Conservation (phyloP, 225 moss, liverwort and hornwort genomes). For the Pseudoscleropodium purum region DNA sequence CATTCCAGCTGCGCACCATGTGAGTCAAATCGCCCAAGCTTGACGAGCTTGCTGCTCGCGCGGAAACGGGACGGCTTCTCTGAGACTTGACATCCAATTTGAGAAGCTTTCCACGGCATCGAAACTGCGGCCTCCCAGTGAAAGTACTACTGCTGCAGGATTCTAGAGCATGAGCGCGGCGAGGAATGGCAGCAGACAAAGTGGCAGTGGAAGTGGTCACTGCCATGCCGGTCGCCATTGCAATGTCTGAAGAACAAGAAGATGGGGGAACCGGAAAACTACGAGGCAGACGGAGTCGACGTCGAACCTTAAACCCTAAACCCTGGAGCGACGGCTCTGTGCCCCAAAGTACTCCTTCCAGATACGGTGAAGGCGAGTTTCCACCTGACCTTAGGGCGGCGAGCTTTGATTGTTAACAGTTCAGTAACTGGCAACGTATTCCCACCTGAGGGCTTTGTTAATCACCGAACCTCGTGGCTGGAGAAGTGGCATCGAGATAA, state of each 20-base stretch:
- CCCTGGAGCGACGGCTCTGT: not conserved
- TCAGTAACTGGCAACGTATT: too few species aligned
- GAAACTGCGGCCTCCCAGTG: not conserved
- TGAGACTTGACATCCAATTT: not conserved
- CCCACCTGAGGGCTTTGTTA: too few species aligned
- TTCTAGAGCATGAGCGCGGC: not conserved
- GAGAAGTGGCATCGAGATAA: too few species aligned
- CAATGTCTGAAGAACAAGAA: not conserved
- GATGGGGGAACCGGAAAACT: not conserved
- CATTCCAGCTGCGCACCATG: not conserved
- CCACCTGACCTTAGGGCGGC: too few species aligned
- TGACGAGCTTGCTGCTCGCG: not conserved
- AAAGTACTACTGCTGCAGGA: not conserved
- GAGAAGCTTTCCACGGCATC: not conserved
- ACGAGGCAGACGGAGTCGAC: not conserved
- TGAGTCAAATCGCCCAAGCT: constrained; percentile 3
- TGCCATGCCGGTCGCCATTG: constrained; percentile 3
- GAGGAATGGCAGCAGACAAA: not conserved
- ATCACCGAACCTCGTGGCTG: too few species aligned
- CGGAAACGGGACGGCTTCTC: not conserved
- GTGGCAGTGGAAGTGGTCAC: not conserved
- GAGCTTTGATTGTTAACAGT: too few species aligned
- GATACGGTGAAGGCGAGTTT: too few species aligned
- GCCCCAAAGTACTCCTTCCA: too few species aligned
- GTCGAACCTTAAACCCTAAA: not conserved